These are phyloP conservation scores for Nymphaea colorata DNA, from an alignment of 164 flowering plant species.

Conservation along the genomic window DNA sequence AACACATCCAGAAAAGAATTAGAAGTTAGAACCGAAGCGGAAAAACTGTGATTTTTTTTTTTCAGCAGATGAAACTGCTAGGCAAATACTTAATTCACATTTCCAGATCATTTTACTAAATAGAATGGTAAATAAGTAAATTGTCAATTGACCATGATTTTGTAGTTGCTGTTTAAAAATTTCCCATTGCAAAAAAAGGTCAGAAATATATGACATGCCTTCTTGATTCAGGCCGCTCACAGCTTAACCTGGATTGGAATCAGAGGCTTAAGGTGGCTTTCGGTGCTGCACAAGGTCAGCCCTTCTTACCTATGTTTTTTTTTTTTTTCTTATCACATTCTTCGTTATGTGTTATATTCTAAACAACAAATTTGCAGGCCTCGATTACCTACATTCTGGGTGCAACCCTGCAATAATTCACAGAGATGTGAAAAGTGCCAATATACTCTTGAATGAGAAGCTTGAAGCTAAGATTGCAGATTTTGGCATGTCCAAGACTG, in stretches of 20 bases:
- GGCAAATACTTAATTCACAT: too few species aligned
- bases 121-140: background rate
- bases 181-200: background rate
- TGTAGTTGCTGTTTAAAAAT: background rate
- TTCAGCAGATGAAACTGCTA: too few species aligned
- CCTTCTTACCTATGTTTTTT: background rate
- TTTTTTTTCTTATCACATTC: background rate
- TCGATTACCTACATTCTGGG: slow-evolving; percentile 42
- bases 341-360: too few species aligned
- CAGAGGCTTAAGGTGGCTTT: slow-evolving; percentile 23
- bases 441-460: slow-evolving; percentile 31
- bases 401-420: slow-evolving; percentile 45
- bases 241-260: background rate
- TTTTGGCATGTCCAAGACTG: slow-evolving; percentile 37
- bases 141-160: background rate
- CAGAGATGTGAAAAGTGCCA: slow-evolving; percentile 38
- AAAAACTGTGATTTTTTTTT: too few species aligned
- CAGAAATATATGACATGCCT: background rate
- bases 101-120: too few species aligned
- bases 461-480: slow-evolving; percentile 41
- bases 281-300: slow-evolving; percentile 30
- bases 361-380: slow-evolving; percentile 17
- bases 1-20: too few species aligned
- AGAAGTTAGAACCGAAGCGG: too few species aligned
- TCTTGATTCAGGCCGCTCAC: background rate